phyloP scores from a whole-genome alignment of 2,329 filamentous ascomycete species.

The Aspergillus sp. region DNA sequence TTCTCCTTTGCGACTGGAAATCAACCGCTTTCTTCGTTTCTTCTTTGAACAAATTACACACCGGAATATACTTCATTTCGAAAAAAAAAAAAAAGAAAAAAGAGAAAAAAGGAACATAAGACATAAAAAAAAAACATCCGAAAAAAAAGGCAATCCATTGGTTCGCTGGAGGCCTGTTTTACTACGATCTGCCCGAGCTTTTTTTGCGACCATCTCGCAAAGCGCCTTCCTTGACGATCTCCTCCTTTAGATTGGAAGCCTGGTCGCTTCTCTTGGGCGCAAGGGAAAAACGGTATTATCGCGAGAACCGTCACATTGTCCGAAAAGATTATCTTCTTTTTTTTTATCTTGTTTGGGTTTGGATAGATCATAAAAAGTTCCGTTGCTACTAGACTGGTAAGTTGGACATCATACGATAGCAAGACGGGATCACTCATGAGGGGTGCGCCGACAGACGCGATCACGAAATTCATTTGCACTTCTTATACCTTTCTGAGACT shows the following conservation, averaged over 20 bases:
- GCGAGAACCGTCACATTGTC: conserved; percentile 17
- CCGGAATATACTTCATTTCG: conserved; percentile 5
- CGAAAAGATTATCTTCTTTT: conserved; percentile 25
- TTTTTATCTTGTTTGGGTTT: conserved; percentile 16
- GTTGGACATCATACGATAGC: conserved; percentile 16
- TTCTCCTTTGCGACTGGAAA: conserved; percentile 10
- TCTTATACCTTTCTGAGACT: conserved; percentile 15
- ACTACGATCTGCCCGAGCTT: conserved; percentile 9
- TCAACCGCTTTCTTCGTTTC: conserved; percentile 2
- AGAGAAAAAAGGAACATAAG: conserved; percentile 1
- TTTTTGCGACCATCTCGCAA: conserved; percentile 17
- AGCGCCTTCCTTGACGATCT: conserved; percentile 11
- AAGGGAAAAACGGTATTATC: background rate
- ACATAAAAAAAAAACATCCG: background rate
- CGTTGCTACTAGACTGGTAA: conserved; percentile 34
- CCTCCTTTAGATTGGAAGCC: conserved; percentile 24
- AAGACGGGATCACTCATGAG: conserved; percentile 8
- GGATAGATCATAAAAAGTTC: conserved; percentile 28
- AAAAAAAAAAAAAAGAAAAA: conserved; percentile 13
- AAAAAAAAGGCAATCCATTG: background rate
- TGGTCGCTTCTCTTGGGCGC: conserved; percentile 26
- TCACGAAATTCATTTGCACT: conserved; percentile 25
- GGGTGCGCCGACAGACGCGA: conserved; percentile 24
- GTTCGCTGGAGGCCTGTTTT: background rate
- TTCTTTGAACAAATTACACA: conserved; percentile 4